Evolutionary conservation across 2,329 filamentous ascomycete species (phyloP).

Genomic region (Colletotrichum truncatum): DNA sequence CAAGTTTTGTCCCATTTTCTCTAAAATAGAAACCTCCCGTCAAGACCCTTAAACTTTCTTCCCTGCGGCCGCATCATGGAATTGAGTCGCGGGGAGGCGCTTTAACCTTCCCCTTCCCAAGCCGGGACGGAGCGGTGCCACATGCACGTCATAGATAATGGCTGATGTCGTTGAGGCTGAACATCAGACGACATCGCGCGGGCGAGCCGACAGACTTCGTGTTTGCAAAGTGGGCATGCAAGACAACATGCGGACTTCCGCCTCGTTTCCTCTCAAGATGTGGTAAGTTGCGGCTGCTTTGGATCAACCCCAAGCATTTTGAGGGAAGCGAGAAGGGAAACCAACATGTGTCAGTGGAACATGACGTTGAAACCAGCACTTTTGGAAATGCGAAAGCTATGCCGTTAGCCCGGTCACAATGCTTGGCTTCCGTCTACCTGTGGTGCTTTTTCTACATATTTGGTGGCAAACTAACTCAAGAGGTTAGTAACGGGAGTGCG

Average conservation of each 20-base stretch:
- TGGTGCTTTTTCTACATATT: neutral
- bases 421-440: constrained; percentile 1
- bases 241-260: neutral
- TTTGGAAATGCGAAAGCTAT: neutral
- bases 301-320: neutral
- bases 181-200: neutral
- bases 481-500: neutral
- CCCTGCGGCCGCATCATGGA: neutral
- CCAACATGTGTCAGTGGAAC: neutral
- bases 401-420: neutral
- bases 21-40: neutral
- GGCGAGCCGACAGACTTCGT: neutral
- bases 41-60: neutral
- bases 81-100: neutral
- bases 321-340: neutral
- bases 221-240: neutral
- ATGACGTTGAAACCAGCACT: constrained; percentile 20
- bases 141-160: constrained; percentile 9
- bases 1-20: too few species aligned
- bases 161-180: neutral
- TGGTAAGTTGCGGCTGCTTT: too few species aligned
- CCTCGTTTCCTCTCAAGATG: neutral
- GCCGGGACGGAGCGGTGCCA: constrained; percentile 1
- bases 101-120: neutral
- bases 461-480: neutral